These are phyloP conservation scores for Benincasa hispida DNA, from an alignment of 306 rosid species.

Conservation along the genomic window DNA sequence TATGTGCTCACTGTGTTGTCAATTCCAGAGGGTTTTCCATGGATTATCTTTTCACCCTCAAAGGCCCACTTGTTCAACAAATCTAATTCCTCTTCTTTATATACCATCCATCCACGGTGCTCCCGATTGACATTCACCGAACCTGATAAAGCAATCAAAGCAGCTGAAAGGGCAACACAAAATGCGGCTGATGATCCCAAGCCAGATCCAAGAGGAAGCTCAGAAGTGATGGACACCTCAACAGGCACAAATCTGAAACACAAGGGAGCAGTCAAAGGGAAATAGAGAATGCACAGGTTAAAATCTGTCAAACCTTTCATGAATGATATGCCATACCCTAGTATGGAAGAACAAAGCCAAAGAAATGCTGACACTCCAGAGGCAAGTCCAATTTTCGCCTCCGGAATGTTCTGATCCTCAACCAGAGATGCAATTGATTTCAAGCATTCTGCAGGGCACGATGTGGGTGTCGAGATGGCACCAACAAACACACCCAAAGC, in stretches of 20 bases:
- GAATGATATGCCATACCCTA: constrained; percentile 33
- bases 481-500: constrained; percentile 29
- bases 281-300: neutral
- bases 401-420: constrained; percentile 56
- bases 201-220: constrained; percentile 87
- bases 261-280: neutral
- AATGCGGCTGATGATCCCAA: constrained; percentile 87
- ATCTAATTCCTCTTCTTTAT: constrained; percentile 47
- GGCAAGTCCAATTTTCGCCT: constrained; percentile 49
- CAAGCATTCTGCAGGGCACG: constrained; percentile 49
- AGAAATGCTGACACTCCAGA: constrained; percentile 78
- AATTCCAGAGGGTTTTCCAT: constrained; percentile 95
- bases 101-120: constrained; percentile 52
- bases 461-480: constrained; percentile 27
- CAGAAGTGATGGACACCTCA: constrained; percentile 57
- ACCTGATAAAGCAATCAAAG: constrained; percentile 55
- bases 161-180: constrained; percentile 71
- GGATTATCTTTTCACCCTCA: constrained; percentile 94
- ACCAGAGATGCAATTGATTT: constrained; percentile 49
- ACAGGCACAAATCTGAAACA: constrained; percentile 74
- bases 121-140: constrained; percentile 39
- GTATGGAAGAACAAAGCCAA: constrained; percentile 73
- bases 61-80: constrained; percentile 90
- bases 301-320: neutral
- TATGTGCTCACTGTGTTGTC: constrained; percentile 91